A percentile compares a stretch with the other conserved stretches of the same genome.
Evolutionary conservation across 1,284 basidiomycete species (phyloP).

Genomic region (Wolfiporia cocos): DNA sequence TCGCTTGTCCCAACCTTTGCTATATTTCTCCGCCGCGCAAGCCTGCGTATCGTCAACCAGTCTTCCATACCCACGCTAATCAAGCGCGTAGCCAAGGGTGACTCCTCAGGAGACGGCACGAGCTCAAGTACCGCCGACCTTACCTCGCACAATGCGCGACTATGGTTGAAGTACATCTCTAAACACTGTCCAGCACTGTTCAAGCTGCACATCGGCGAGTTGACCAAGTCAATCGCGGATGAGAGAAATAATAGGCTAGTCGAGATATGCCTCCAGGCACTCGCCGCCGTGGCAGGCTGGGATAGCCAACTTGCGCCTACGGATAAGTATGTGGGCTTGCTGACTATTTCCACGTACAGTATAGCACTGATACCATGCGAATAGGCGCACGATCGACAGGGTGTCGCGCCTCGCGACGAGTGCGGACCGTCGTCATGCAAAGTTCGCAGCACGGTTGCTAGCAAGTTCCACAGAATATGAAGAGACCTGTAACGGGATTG

Average conservation of each 20-base stretch:
- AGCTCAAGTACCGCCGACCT: slow-evolving; percentile 29
- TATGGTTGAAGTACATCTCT: slow-evolving; percentile 58
- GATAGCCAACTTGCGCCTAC: slow-evolving; percentile 50
- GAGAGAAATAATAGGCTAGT: slow-evolving; percentile 54
- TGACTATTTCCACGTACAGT: slow-evolving; percentile 1
- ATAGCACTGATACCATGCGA: background rate
- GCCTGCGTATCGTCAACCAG: slow-evolving; percentile 75
- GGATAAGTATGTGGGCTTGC: slow-evolving; percentile 63
- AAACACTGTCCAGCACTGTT: slow-evolving; percentile 76
- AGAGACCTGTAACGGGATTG: slow-evolving; percentile 44
- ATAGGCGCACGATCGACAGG: slow-evolving; percentile 65
- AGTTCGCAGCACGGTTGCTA: slow-evolving; percentile 82
- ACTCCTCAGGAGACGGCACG: slow-evolving; percentile 24
- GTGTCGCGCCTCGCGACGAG: slow-evolving; percentile 56
- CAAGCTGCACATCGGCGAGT: slow-evolving; percentile 68
- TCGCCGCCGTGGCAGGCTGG: slow-evolving; percentile 60
- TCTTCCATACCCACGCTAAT: slow-evolving; percentile 81
- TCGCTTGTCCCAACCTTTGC: slow-evolving; percentile 65
- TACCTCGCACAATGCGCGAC: slow-evolving; percentile 40
- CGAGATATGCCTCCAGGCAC: slow-evolving; percentile 69
- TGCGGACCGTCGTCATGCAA: slow-evolving; percentile 68
- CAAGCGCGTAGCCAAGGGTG: slow-evolving; percentile 53
- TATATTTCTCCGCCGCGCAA: slow-evolving; percentile 66
- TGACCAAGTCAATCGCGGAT: slow-evolving; percentile 67
- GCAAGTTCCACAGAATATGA: slow-evolving; percentile 52